phyloP scores from a whole-genome alignment of 1,284 basidiomycete species.

The Vanrija humicola region DNA sequence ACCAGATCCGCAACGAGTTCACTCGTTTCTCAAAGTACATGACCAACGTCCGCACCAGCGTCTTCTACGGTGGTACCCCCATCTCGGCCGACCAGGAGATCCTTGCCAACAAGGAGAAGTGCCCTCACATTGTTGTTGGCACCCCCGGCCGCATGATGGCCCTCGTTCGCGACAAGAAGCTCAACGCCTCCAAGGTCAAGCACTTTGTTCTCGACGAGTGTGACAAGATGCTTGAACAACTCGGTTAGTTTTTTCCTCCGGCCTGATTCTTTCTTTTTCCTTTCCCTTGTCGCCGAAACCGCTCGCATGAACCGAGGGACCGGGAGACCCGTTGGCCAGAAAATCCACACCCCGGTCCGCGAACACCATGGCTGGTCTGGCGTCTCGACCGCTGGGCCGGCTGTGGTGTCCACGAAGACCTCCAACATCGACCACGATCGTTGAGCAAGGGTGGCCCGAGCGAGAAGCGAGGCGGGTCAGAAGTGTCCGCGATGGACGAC shows the following conservation, averaged over 20 bases:
- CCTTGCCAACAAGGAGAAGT: constrained; percentile 93
- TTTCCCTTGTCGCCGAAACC: neutral
- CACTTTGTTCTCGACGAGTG: constrained; percentile 99
- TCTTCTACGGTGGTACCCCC: constrained; percentile 96
- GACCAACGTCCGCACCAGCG: constrained; percentile 95
- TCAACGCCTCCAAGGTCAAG: constrained; percentile 91
- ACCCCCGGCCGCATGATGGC: constrained; percentile 95
- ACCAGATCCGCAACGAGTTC: constrained; percentile 99
- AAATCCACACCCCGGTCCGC: too few species aligned
- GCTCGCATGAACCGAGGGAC: neutral
- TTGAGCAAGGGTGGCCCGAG: neutral
- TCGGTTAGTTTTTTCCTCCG: constrained; percentile 73
- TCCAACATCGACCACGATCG: neutral
- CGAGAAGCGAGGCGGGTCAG: neutral
- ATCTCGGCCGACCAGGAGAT: constrained; percentile 91
- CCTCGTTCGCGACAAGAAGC: constrained; percentile 82
- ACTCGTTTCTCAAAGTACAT: constrained; percentile 99
- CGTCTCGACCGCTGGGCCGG: constrained; percentile 19
- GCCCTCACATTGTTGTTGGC: constrained; percentile 97
- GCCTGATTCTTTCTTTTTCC: constrained; percentile 7
- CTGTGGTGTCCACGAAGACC: too few species aligned
- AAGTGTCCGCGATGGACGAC: constrained; percentile 56
- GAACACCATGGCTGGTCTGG: too few species aligned
- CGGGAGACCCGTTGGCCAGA: too few species aligned
- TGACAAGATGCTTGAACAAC: constrained; percentile 99